Base-by-base conservation (phyloP, 2,329 filamentous ascomycete species). In the Fusarium stilboides region DNA sequence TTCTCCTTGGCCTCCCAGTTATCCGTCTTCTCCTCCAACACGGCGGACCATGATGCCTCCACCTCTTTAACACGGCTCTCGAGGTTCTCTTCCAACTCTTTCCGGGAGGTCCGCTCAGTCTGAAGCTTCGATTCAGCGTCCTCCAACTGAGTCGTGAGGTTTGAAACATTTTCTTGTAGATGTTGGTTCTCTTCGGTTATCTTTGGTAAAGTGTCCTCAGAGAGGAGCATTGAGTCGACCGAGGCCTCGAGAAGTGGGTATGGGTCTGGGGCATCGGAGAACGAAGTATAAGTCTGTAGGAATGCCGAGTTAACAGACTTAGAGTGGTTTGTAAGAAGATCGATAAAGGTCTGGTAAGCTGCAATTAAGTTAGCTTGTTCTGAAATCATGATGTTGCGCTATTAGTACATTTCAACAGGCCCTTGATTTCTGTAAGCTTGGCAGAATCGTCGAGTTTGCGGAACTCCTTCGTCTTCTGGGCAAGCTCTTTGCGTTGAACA, bases 401-500 rank as follows among this genome's bases (percentile, higher is more conserved):
- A 4, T 24, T 28, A 33, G 17, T 68, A 94, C 93, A 91, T 85
- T 97, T 98, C 62, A 99, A 82, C 51, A 99, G 82, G 39, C 89
- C 89, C 81, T 98, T 99, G 83, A 97, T 90, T 79, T 99, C 96
- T 7, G 86, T 85, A 55, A 99, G 82, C 80, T 98, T 99, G 58
- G 88, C 89, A 13, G 91, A 84, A 84, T 99, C 94, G 74, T 98
- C 95, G 13, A 97, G 87, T 79, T 98, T 98, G 65, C 94, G 87
- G 74, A 98, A 99, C 75, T 98, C 95, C 77, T 99, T 99, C 1
- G 96, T 99, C 85, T 98, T 98, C 77, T 98, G 94, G n/a, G 97
- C 96, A 20, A 99, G 85, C 65, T 99, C 97, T 78, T 99, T 99
- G 54, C 96, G 88, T 79, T 99, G 95, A 1, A 98, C 91, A 6